Evolutionary conservation across 148 eudicot species (phyloP).

Genomic region (Fagopyrum tataricum): DNA sequence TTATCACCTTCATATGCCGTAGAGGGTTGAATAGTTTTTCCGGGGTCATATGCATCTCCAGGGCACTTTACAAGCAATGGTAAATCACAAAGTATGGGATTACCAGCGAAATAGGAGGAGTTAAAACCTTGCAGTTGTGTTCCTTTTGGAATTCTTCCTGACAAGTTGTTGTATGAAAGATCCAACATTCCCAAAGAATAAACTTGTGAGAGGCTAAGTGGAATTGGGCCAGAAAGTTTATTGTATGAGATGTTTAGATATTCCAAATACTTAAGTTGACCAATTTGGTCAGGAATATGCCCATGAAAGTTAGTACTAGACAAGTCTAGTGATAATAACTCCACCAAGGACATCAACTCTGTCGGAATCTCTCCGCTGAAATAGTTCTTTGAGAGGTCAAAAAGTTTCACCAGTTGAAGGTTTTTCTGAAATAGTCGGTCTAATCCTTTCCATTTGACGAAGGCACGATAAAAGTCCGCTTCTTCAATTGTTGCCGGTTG

Average conservation of each 20-base stretch:
- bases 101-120: background rate
- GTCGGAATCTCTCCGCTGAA: background rate
- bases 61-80: background rate
- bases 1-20: background rate
- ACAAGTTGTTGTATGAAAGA: background rate
- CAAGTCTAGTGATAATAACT: background rate
- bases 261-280: background rate
- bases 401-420: background rate
- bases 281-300: background rate
- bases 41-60: background rate
- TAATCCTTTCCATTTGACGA: background rate
- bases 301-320: background rate
- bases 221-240: background rate
- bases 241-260: background rate
- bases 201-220: background rate
- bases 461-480: background rate
- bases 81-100: background rate
- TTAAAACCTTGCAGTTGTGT: background rate
- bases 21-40: background rate
- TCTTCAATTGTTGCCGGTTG: background rate
- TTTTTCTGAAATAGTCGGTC: background rate
- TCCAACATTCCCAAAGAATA: background rate
- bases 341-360: background rate
- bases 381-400: background rate
- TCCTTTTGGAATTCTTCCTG: background rate